Base-by-base conservation (phyloP, 2,329 filamentous ascomycete genomes). In the Sclerotinia nivalis region DNA sequence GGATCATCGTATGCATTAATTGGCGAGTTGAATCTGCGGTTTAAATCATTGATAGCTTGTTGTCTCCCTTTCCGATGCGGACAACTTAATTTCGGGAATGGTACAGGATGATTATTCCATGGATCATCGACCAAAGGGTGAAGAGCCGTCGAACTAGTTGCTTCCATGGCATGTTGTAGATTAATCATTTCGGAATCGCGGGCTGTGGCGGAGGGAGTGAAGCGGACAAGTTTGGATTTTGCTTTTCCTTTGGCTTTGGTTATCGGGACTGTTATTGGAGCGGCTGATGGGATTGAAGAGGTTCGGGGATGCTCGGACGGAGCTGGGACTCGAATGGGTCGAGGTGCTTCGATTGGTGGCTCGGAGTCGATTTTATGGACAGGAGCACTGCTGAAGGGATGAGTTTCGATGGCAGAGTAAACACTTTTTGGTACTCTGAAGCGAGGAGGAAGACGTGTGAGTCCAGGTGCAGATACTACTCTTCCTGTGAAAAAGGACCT, bases 341-440 rank as follows among this genome's bases (percentile, higher is more conserved):
- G 65, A 6, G 68, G 52, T 45, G 68, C 52, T 31, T 66, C 61
- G 20, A 47, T 40, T 25, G 62, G 43, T 20, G 61, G 28, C 52
- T 59, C 52, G 2, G 69, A 20, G 10, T 70, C 64, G 7, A 28
- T 28, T 25, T 70, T 70, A n/a, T 75, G 73, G 22, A 76, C 60
- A 0, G 75, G 71, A 10, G 76, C 75, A 54, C 37, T 70, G 12
- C 66, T 71, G 62, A 79, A 79, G 0, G 78, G 78, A 71, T 79
- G 77, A 40, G 73, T 72, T 54, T 76, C 72, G 18, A 79, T 70
- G n/a, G 72, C 61, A 4, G 72, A 72, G 71, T 79, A 78, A 20
- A 70, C 72, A 64, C 78, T 79, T 71, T 73, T 75, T 34, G 74
- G 76, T 20, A 76, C 76, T 60, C 77, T 72, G 59, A 78, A 79